phyloP scores from a whole-genome alignment of 441 rosid genomes.

The Sinapis alba region DNA sequence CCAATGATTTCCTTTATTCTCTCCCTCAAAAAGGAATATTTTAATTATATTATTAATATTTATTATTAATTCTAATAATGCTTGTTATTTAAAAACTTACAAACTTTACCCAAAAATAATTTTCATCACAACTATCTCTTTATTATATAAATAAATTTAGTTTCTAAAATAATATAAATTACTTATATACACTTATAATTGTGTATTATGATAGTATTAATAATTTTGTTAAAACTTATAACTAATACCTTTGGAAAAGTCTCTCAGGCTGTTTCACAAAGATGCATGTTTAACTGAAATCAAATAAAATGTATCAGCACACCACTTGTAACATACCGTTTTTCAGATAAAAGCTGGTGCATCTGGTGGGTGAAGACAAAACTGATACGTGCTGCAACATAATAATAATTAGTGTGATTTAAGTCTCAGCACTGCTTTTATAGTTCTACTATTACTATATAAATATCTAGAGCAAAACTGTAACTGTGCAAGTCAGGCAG shows the following conservation, averaged over 20 bases:
- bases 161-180: too few species aligned
- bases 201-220: too few species aligned
- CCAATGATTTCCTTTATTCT: too few species aligned
- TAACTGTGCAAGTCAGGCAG: slow-evolving; percentile 74
- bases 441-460: background rate
- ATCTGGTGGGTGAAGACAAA: slow-evolving; percentile 86
- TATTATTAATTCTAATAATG: too few species aligned
- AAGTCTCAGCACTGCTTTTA: background rate
- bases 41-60: too few species aligned
- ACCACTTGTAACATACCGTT: slow-evolving; percentile 52
- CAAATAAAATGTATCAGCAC: background rate
- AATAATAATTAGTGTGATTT: slow-evolving; percentile 7
- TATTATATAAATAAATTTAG: too few species aligned
- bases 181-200: too few species aligned
- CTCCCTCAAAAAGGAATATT: too few species aligned
- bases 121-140: too few species aligned
- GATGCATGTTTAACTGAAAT: slow-evolving; percentile 35
- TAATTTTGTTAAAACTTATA: too few species aligned
- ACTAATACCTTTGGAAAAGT: slow-evolving; percentile 78
- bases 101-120: too few species aligned
- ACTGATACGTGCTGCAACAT: slow-evolving; percentile 74
- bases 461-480: slow-evolving; percentile 49
- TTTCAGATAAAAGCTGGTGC: slow-evolving; percentile 94
- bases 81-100: too few species aligned
- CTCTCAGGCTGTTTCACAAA: slow-evolving; percentile 90